These are phyloP conservation scores for Naganishia onofrii DNA, from an alignment of 768 basidiomycete species.

Conservation along the genomic window DNA sequence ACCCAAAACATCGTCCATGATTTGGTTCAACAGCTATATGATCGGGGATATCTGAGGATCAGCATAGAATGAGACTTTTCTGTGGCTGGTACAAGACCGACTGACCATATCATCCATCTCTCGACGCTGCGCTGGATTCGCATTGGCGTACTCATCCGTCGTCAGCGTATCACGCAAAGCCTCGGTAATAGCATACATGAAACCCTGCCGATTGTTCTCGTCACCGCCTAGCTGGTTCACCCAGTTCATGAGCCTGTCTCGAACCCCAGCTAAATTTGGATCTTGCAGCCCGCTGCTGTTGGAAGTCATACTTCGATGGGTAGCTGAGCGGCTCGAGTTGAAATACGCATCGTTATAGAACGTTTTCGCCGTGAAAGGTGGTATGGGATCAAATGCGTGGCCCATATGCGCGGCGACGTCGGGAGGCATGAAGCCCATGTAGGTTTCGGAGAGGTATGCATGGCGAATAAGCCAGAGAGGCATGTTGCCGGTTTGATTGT, in stretches of 20 bases:
- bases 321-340: slow-evolving; percentile 37
- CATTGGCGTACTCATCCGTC: slow-evolving; percentile 26
- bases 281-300: slow-evolving; percentile 4
- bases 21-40: slow-evolving; percentile 12
- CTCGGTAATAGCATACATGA: slow-evolving; percentile 7
- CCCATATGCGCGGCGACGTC: slow-evolving; percentile 59
- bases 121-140: slow-evolving; percentile 3
- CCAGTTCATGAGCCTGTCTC: slow-evolving; percentile 4
- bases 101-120: slow-evolving; percentile 17
- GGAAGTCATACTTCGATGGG: background rate
- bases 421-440: slow-evolving; percentile 67
- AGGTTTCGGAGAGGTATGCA: slow-evolving; percentile 60
- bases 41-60: background rate
- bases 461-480: slow-evolving; percentile 57
- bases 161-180: background rate
- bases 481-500: slow-evolving; percentile 28
- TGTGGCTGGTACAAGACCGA: too few species aligned
- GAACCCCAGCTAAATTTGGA: background rate
- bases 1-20: slow-evolving; percentile 8
- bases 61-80: too few species aligned
- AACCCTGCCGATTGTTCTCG: slow-evolving; percentile 10
- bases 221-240: background rate
- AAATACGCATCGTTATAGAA: slow-evolving; percentile 76
- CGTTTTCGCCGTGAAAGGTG: slow-evolving; percentile 63
- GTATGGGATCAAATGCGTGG: slow-evolving; percentile 80